Conservation (phyloP, 495 filamentous ascomycete species). For the Podospora pseudoanserina region DNA sequence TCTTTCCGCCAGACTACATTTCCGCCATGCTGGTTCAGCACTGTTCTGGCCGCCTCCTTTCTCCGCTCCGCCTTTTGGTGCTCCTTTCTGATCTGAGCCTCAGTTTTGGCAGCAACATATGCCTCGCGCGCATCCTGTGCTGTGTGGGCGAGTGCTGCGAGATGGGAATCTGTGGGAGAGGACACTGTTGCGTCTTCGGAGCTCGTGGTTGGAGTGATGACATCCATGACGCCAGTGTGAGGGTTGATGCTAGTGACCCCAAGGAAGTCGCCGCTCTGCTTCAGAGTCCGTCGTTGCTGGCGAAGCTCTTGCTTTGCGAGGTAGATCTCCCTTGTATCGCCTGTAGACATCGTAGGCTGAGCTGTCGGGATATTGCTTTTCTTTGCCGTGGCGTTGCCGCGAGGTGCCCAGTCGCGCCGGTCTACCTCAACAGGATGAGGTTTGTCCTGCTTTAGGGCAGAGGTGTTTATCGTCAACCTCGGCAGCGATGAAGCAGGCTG, state of each 20-base stretch:
- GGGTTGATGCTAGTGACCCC: slow-evolving; percentile 55
- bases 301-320: slow-evolving; percentile 38
- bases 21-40: slow-evolving; percentile 22
- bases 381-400: too few relatives aligned
- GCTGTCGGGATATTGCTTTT: neutral
- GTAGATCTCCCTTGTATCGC: slow-evolving; percentile 26
- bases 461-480: neutral
- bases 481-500: neutral
- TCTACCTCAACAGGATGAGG: neutral
- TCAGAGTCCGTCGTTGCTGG: slow-evolving; percentile 36
- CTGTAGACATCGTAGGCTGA: slow-evolving; percentile 14
- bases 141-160: slow-evolving; percentile 31
- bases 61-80: slow-evolving; percentile 31
- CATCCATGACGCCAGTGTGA: slow-evolving; percentile 46
- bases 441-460: neutral
- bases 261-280: slow-evolving; percentile 50
- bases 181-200: slow-evolving; percentile 19
- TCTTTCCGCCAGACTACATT: slow-evolving; percentile 40
- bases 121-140: slow-evolving; percentile 29
- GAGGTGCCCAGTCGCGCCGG: neutral
- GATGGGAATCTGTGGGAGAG: slow-evolving; percentile 16
- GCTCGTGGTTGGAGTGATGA: slow-evolving; percentile 44
- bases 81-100: slow-evolving; percentile 31
- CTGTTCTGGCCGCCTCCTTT: slow-evolving; percentile 36
- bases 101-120: slow-evolving; percentile 30